Evolutionary conservation across 2,329 filamentous ascomycete genomes (phyloP).

Genomic region (Magnaporthiopsis poae): DNA sequence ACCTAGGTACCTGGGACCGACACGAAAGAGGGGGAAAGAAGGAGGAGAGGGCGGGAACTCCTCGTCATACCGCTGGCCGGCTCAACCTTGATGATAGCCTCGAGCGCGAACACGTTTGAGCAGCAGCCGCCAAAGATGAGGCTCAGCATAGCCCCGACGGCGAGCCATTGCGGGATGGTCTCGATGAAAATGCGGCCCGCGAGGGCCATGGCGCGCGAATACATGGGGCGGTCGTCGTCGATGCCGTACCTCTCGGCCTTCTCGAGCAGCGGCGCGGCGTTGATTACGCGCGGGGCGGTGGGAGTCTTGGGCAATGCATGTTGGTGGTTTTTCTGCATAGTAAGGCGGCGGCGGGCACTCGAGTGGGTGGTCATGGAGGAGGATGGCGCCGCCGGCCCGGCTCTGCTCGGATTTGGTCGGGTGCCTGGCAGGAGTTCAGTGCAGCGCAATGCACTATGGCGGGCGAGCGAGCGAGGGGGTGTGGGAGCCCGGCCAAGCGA

Average conservation of each 20-base stretch:
- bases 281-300: slow-evolving; percentile 40
- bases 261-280: slow-evolving; percentile 42
- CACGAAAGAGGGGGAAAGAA: background rate
- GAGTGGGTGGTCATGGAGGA: slow-evolving; percentile 33
- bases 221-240: slow-evolving; percentile 39
- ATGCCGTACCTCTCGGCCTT: slow-evolving; percentile 47
- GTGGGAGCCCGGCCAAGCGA: slow-evolving; percentile 2
- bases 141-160: slow-evolving; percentile 58
- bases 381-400: slow-evolving; percentile 11
- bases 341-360: slow-evolving; percentile 33
- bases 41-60: background rate
- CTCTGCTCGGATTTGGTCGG: background rate
- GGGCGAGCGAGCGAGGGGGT: background rate
- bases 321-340: slow-evolving; percentile 22
- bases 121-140: slow-evolving; percentile 77
- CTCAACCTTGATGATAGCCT: slow-evolving; percentile 89
- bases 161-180: slow-evolving; percentile 53
- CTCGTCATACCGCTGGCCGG: slow-evolving; percentile 60
- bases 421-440: background rate
- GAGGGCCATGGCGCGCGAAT: slow-evolving; percentile 40
- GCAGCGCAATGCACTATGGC: background rate
- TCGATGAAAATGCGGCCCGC: slow-evolving; percentile 45
- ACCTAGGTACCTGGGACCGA: too few species aligned
- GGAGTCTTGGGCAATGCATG: slow-evolving; percentile 25
- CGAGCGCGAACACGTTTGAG: slow-evolving; percentile 79